Conservation (phyloP, 768 basidiomycete species). For the Scleroderma bovista region DNA sequence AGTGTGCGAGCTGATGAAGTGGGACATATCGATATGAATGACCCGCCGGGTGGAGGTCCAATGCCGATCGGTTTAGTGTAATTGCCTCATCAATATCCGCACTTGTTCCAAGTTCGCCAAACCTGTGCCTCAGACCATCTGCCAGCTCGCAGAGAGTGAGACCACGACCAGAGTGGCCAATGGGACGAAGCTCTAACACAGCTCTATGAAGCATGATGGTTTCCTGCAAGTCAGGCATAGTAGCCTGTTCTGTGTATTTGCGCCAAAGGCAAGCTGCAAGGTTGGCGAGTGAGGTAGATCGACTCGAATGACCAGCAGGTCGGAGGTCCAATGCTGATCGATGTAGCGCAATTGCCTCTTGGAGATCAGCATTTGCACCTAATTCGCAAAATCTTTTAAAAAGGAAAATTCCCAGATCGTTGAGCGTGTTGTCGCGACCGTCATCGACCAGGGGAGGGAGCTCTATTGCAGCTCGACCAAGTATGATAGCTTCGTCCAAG, state of each 20-base stretch:
- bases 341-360: background rate
- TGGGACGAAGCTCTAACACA: background rate
- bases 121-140: background rate
- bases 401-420: background rate
- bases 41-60: no score
- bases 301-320: background rate
- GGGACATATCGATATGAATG: no score
- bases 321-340: background rate
- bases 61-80: background rate
- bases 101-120: background rate
- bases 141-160: background rate
- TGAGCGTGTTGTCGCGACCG: background rate
- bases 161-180: background rate
- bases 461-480: no score
- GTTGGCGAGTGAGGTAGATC: background rate
- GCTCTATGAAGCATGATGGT: background rate
- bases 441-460: background rate
- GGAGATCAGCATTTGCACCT: background rate
- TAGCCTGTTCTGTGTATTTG: background rate
- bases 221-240: background rate
- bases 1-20: background rate
- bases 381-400: background rate
- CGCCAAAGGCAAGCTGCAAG: background rate
- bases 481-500: no score
- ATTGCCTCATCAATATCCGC: background rate